Conservation (phyloP, 202 grass and related monocot species). For the Zizania palustris region DNA sequence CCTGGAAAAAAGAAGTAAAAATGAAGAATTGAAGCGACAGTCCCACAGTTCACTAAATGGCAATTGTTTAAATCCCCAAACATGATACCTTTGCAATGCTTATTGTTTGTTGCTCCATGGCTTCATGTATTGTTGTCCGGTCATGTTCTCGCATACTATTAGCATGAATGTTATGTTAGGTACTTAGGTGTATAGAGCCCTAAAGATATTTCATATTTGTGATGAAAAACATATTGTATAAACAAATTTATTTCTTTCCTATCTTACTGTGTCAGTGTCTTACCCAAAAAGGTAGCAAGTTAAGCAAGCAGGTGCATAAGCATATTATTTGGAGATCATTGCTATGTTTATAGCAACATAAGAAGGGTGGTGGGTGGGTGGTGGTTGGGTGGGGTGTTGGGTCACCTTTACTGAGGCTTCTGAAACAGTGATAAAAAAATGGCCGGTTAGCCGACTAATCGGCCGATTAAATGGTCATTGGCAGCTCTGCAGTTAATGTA, state of each 20-base stretch:
- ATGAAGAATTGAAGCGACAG: constrained; percentile 13
- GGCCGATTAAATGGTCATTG: too few species aligned
- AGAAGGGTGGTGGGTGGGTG: neutral
- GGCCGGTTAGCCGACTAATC: too few species aligned
- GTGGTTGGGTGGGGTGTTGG: too few species aligned
- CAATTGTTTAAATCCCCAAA: neutral
- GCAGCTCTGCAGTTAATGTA: too few species aligned
- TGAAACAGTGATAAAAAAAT: too few species aligned
- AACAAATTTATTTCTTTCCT: neutral
- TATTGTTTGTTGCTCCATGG: constrained; percentile 98
- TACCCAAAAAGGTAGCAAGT: too few species aligned
- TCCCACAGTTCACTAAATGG: constrained; percentile 1
- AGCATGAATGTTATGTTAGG: constrained; percentile 42
- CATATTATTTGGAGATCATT: constrained; percentile 29
- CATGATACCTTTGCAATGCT: constrained; percentile 81
- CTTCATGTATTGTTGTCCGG: constrained; percentile 98
- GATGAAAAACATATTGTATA: constrained; percentile 13
- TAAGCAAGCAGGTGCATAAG: neutral
- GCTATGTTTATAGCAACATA: neutral
- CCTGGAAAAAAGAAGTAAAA: constrained; percentile 61
- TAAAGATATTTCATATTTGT: constrained; percentile 2
- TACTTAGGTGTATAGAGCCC: constrained; percentile 17
- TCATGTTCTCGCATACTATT: constrained; percentile 94
- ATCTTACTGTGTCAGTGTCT: too few species aligned
- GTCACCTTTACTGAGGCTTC: too few species aligned